phyloP scores from a whole-genome alignment of 768 basidiomycete genomes.

The Pulveroboletus sp. region DNA sequence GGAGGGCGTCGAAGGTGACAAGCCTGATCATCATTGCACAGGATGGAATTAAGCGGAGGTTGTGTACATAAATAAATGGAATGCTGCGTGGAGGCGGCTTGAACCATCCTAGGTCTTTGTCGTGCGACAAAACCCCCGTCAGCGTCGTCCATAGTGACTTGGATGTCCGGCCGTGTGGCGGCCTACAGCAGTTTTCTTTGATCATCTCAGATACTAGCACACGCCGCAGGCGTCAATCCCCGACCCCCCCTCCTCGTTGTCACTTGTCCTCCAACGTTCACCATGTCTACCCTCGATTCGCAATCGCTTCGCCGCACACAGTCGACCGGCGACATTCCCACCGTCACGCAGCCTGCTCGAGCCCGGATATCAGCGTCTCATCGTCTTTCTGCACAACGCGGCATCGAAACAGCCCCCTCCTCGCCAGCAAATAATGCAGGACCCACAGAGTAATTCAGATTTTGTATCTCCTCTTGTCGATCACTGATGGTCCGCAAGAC shows the following conservation, averaged over 20 bases:
- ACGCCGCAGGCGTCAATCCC: conserved; percentile 32
- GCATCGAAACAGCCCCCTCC: conserved; percentile 15
- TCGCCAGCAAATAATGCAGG: conserved; percentile 17
- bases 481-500: conserved; percentile 23
- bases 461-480: conserved; percentile 6
- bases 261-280: conserved; percentile 19
- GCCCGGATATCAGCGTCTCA: conserved; percentile 30
- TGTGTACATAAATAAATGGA: conserved; percentile 16
- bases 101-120: not conserved
- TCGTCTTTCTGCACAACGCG: conserved; percentile 26
- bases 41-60: conserved; percentile 2
- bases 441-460: conserved; percentile 15
- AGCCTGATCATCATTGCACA: conserved; percentile 42
- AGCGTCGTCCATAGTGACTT: conserved; percentile 9
- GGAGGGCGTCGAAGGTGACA: conserved; percentile 77
- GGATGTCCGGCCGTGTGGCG: conserved; percentile 17
- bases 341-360: conserved; percentile 21
- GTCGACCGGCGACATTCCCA: conserved; percentile 34
- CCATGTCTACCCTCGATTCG: conserved; percentile 31
- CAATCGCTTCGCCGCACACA: conserved; percentile 34
- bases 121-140: not conserved
- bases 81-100: conserved; percentile 8
- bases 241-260: conserved; percentile 14
- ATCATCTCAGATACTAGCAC: no score
- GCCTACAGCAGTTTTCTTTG: conserved; percentile 10